Conservation (phyloP, 495 filamentous ascomycete genomes). For the Penicillium cosmopolitanum region DNA sequence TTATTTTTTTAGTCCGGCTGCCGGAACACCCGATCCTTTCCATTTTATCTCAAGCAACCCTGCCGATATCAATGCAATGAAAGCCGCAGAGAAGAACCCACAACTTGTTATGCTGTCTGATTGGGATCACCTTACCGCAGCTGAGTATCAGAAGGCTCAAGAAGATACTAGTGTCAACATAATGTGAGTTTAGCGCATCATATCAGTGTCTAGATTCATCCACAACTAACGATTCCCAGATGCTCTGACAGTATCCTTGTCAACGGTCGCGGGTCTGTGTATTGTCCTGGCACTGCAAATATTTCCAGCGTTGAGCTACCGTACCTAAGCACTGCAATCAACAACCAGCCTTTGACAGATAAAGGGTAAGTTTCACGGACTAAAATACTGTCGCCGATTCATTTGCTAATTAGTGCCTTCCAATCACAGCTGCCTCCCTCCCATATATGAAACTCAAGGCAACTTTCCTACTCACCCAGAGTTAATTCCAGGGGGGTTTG, state of each 20-base stretch:
- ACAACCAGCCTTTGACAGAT: slow-evolving; percentile 44
- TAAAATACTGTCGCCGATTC: neutral
- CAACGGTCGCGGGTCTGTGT: slow-evolving; percentile 56
- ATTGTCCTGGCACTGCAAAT: slow-evolving; percentile 44
- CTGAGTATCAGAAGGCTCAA: slow-evolving; percentile 43
- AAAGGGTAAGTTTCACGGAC: slow-evolving; percentile 45
- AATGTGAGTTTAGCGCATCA: slow-evolving; percentile 29
- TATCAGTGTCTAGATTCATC: neutral
- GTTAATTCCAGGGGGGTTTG: slow-evolving; percentile 38
- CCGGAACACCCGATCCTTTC: slow-evolving; percentile 43
- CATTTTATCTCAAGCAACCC: slow-evolving; percentile 46
- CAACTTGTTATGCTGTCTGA: slow-evolving; percentile 56
- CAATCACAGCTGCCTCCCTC: slow-evolving; percentile 30
- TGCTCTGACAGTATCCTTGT: slow-evolving; percentile 55
- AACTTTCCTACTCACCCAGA: slow-evolving; percentile 32
- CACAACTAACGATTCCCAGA: slow-evolving; percentile 15
- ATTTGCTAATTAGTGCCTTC: neutral
- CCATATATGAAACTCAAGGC: slow-evolving; percentile 34
- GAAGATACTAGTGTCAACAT: slow-evolving; percentile 40
- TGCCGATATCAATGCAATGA: slow-evolving; percentile 47
- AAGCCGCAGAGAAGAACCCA: slow-evolving; percentile 47
- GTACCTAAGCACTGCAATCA: slow-evolving; percentile 34
- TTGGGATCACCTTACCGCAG: slow-evolving; percentile 54
- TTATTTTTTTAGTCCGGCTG: slow-evolving; percentile 34
- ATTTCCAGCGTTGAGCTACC: slow-evolving; percentile 36